A percentile compares a stretch with the other conserved stretches of the same genome.
Conservation (phyloP, 202 grass and related monocot species). For the Setaria italica region DNA sequence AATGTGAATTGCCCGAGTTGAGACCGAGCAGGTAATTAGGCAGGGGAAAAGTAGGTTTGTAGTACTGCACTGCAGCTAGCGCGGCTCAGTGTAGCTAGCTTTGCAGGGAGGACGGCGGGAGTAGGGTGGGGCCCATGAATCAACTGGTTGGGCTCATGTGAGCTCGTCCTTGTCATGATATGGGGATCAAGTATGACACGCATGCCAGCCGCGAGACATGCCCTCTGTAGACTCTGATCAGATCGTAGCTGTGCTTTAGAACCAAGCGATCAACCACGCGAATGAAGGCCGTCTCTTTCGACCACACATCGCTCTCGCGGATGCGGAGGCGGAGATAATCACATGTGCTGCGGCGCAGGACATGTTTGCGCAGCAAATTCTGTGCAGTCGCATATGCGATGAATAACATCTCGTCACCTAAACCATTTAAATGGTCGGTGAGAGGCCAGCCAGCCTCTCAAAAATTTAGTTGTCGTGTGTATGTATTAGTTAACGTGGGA, state of each 20-base stretch:
- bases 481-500: no score
- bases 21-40: conserved; percentile 8
- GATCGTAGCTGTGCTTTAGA: not conserved
- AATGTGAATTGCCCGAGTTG: not conserved
- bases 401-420: no score
- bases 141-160: conserved; percentile 83
- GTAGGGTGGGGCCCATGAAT: conserved; percentile 55
- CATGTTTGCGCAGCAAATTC: conserved; percentile 16
- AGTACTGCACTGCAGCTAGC: not conserved
- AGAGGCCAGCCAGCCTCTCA: no score
- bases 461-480: no score
- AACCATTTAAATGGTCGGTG: no score
- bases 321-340: conserved; percentile 9
- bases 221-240: not conserved
- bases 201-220: conserved; percentile 20
- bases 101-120: conserved; percentile 43
- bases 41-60: conserved; percentile 34
- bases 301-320: conserved; percentile 29
- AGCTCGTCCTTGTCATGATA: conserved; percentile 71
- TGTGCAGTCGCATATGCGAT: not conserved
- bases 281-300: not conserved
- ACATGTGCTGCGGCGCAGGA: conserved; percentile 6
- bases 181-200: conserved; percentile 48
- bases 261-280: not conserved
- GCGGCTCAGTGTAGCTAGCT: conserved; percentile 15